These are phyloP conservation scores for Aspergillus uvarum DNA, from an alignment of 2,329 filamentous ascomycete species.

Conservation along the genomic window DNA sequence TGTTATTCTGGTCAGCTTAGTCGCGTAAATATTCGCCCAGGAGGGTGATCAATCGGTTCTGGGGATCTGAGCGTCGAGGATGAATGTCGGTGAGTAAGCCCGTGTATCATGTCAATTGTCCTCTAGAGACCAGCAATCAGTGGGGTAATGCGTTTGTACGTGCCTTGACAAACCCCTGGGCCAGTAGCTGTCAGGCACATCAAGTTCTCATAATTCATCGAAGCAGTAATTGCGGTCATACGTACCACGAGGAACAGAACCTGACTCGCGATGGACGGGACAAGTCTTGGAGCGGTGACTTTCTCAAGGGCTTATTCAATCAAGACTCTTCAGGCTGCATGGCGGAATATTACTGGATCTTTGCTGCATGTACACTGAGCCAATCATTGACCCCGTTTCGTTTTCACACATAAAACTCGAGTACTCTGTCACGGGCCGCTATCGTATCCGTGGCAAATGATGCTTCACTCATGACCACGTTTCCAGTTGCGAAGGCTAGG, in stretches of 20 bases:
- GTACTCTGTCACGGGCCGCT: background rate
- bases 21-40: background rate
- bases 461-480: background rate
- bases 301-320: background rate
- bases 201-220: background rate
- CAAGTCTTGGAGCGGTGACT: background rate
- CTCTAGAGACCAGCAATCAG: no score
- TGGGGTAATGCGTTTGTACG: no score
- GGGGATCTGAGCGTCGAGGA: background rate
- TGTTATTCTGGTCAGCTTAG: background rate
- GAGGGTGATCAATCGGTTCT: background rate
- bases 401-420: background rate
- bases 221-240: background rate
- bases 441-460: background rate
- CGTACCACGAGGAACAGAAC: background rate
- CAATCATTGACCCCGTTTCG: background rate
- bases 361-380: background rate
- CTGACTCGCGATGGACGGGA: no score
- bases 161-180: no score
- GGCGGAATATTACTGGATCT: background rate
- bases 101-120: no score
- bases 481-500: background rate
- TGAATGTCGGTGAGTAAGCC: background rate
- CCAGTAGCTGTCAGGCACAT: no score
- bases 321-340: background rate